Evolutionary conservation across 108 stramenopile species (phyloP).

Genomic region (Conticribra guillardii): DNA sequence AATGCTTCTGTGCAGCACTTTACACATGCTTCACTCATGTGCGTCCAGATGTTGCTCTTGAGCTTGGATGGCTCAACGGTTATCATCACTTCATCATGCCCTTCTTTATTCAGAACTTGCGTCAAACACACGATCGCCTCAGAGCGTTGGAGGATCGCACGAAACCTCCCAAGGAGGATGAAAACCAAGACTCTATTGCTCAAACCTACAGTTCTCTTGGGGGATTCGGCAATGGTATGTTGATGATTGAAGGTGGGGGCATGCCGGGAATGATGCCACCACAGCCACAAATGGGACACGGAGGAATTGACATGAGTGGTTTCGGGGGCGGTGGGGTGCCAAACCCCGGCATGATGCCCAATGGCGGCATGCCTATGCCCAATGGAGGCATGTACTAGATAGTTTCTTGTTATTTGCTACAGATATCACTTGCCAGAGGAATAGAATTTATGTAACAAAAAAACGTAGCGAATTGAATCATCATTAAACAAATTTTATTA

Average conservation of each 20-base stretch:
- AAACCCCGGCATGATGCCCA: conserved; percentile 38
- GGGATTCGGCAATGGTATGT: conserved; percentile 71
- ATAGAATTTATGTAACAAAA: too few species aligned
- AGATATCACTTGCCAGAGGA: too few species aligned
- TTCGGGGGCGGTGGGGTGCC: conserved; percentile 55
- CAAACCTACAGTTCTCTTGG: conserved; percentile 79
- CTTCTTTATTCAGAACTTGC: conserved; percentile 97
- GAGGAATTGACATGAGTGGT: conserved; percentile 83
- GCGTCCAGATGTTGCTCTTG: conserved; percentile 96
- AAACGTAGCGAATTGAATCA: too few species aligned
- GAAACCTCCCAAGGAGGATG: conserved; percentile 86
- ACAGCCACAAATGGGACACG: conserved; percentile 41
- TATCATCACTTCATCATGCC: conserved; percentile 99
- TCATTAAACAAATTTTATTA: too few species aligned
- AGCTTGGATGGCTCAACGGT: conserved; percentile 98
- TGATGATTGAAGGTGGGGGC: conserved; percentile 83
- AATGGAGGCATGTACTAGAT: conserved; percentile 8
- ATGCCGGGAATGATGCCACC: conserved; percentile 43
- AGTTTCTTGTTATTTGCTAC: too few species aligned
- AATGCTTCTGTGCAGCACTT: conserved; percentile 96
- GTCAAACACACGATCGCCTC: conserved; percentile 85
- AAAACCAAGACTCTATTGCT: conserved; percentile 76
- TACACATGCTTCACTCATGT: conserved; percentile 98
- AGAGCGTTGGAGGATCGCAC: conserved; percentile 92
- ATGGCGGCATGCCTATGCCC: conserved; percentile 40